Base-by-base conservation (phyloP, 2,329 filamentous ascomycete species). In the Trematosphaeria pertusa region DNA sequence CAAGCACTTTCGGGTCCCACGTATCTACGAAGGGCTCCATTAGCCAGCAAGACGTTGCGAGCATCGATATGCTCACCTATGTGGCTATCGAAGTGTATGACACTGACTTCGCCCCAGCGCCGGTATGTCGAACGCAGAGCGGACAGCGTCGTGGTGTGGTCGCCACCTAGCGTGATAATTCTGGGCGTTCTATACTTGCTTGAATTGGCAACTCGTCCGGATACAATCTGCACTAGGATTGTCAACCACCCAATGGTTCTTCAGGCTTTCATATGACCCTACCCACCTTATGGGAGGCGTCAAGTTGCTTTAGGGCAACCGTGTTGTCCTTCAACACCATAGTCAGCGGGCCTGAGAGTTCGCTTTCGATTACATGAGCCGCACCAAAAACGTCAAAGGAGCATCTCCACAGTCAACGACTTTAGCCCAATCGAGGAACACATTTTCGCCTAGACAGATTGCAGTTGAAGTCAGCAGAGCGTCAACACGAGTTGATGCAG, bases 71-170 rank as follows among this genome's bases (percentile, higher is more conserved):
- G 34, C 60, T 48, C 57, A 70, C 70, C 77, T 48, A 81, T 64
- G 56, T 81, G 80, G 34, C 74, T 78, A 57, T 83, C 80, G 54
- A 83, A 83, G 61, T 82, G 80, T n/a, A 83, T 81, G 5, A 83
- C 79, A 50, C 78, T 81, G 2, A 82, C 77, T 11, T 73, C 62
- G 1, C 80, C 82, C 78, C 79, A 86, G 40, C 74, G 73, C 3
- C 74, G 50, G 53, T 75, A 64, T 0, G 78, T 76, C 2, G 79
- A 81, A 39, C 80, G 64, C 53, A 83, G 58, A 0, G 79, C 79
- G 2, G 78, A 75, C 5, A 82, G 65, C 0, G 80, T 82, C 0
- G 80, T 83, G 1, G 80, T 82, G 64, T 83, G 81, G 54, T 83
- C 80, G 18, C 81, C 81, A 9, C 81, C 80, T 0, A 83, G 61